Evolutionary conservation across 2,329 filamentous ascomycete genomes (phyloP).

Genomic region (Calonectria henricotiae): DNA sequence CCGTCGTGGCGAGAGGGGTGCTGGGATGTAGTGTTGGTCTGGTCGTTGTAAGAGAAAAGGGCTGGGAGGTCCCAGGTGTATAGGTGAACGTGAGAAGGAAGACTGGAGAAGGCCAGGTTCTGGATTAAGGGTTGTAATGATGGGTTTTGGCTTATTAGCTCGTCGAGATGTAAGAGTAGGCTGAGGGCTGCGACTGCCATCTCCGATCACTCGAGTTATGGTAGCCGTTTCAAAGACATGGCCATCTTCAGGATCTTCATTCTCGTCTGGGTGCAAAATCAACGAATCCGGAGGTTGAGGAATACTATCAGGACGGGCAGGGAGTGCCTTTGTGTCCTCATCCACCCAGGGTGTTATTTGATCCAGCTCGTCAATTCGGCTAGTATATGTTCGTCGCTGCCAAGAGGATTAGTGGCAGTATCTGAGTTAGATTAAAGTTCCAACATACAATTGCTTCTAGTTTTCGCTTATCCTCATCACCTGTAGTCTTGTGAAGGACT

Average conservation of each 20-base stretch:
- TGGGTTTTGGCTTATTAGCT: slow-evolving; percentile 49
- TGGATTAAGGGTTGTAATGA: slow-evolving; percentile 49
- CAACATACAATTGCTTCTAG: slow-evolving; percentile 87
- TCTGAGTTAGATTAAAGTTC: background rate
- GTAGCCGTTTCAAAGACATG: slow-evolving; percentile 69
- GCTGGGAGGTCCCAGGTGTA: slow-evolving; percentile 52
- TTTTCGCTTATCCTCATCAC: slow-evolving; percentile 90
- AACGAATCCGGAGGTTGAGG: slow-evolving; percentile 49
- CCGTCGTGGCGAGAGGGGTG: slow-evolving; percentile 79
- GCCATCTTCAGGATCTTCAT: slow-evolving; percentile 65
- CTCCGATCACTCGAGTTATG: slow-evolving; percentile 63
- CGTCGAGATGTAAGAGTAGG: slow-evolving; percentile 50
- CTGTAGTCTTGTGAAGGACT: slow-evolving; percentile 88
- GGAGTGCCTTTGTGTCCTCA: slow-evolving; percentile 81
- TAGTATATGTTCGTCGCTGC: slow-evolving; percentile 90
- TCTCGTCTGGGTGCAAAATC: slow-evolving; percentile 49
- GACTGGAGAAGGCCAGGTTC: slow-evolving; percentile 64
- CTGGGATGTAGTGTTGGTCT: slow-evolving; percentile 76
- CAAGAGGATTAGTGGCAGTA: slow-evolving; percentile 21
- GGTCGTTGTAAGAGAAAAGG: slow-evolving; percentile 65
- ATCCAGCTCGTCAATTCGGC: slow-evolving; percentile 89
- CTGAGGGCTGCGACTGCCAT: slow-evolving; percentile 48
- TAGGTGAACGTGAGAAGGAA: slow-evolving; percentile 69
- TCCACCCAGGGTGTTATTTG: slow-evolving; percentile 75
- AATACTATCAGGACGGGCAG: slow-evolving; percentile 76